Percentiles rank a stretch among this genome's conserved stretches.
phyloP scores from a whole-genome alignment of 768 basidiomycete species.

The Serendipita sp. region DNA sequence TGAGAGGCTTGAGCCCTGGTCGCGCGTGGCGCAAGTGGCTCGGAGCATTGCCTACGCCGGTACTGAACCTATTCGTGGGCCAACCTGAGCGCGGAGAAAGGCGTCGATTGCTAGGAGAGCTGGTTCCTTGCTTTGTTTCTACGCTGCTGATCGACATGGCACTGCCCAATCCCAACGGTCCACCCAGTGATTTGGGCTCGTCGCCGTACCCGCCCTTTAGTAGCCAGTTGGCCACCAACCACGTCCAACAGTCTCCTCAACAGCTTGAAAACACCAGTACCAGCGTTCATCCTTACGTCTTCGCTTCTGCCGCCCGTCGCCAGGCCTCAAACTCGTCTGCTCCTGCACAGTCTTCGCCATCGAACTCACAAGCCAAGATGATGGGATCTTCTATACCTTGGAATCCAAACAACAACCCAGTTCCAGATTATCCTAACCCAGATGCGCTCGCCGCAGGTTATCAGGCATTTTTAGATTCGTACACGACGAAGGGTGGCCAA shows the following conservation, averaged over 20 bases:
- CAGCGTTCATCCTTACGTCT: neutral
- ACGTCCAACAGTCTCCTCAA: neutral
- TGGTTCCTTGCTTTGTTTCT: too few species aligned
- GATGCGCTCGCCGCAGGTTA: neutral
- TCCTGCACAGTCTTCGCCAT: neutral
- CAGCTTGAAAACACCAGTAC: neutral
- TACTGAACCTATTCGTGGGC: too few species aligned
- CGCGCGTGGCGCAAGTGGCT: too few species aligned
- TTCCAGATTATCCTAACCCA: neutral
- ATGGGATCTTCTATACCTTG: slow-evolving; percentile 1
- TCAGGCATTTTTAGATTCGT: neutral
- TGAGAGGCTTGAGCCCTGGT: too few species aligned
- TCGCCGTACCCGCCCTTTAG: too few species aligned
- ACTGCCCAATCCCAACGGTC: too few species aligned
- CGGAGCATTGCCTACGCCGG: too few species aligned
- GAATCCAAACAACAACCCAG: neutral
- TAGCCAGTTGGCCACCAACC: neutral
- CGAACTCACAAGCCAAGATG: neutral
- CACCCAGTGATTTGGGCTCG: too few species aligned
- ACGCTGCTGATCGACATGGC: too few species aligned
- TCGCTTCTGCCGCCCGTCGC: neutral
- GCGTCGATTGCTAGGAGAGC: too few species aligned
- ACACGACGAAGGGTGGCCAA: neutral
- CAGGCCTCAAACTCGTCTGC: neutral
- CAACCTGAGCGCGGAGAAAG: too few species aligned